Base-by-base conservation (phyloP, 192 early-diverging fungal genomes). In the Dissophora globulifera region DNA sequence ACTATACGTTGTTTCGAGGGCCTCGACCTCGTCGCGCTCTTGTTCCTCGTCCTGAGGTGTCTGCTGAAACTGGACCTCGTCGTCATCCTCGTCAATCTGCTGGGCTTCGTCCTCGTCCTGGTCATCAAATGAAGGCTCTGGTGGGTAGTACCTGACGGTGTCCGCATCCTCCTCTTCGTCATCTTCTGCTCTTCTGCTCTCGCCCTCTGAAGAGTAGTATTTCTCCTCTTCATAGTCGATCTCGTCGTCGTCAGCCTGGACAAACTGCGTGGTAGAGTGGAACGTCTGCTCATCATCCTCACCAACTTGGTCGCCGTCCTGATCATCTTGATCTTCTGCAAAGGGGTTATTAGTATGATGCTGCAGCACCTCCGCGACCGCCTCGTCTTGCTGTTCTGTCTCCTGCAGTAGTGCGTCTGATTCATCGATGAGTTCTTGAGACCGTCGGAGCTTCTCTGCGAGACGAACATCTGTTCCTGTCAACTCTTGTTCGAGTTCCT, bases 81-180 rank as follows among this genome's bases (percentile, higher is more conserved):
- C 40, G 5, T 42, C 38, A 7, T 30, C 27, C 29, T 54, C 40
- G 2, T 27, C 29, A 6, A 20, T 32, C 31, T 26, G 12, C 2
- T 47, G 10, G 2, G 3, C 30, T n/a, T 32, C 27, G 25, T 47
- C 43, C 22, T 48, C 41, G 2, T 22, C 25, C n/a, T 56, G 32
- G 19, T 59, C 43, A 6, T 53, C 57, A 1, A 19, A 38, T 30
- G 69, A 48, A 15, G 53, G 41, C 41, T 61, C 51, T 57, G 69
- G 60, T 30, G 62, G 62, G 20, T 65, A 75, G 30, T 54, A 75
- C 19, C 54, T 75, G 62, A 75, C 57, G 5, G 59, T 71, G 15
- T 71, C 53, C 4, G 59, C 43, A 19, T 22, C 42, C 47, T 62
- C 69, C n/a, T 57, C 38, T 8, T 62, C 52, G n/a, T 40, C 54